These are phyloP conservation scores for Diospyros lotus DNA, from an alignment of 148 eudicot species.

Conservation along the genomic window DNA sequence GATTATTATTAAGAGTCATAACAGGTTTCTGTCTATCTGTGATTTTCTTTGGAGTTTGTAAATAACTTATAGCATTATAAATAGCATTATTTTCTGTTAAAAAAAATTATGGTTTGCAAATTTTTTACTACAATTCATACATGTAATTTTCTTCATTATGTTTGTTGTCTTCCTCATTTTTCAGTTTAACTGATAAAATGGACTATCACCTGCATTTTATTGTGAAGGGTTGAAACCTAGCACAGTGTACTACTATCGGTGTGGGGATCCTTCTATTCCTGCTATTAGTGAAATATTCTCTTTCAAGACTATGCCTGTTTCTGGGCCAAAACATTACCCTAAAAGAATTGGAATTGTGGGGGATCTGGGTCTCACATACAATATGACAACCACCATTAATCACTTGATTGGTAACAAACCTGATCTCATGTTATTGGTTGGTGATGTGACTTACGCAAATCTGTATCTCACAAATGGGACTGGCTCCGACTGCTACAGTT, in stretches of 20 bases:
- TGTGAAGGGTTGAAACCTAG: constrained; percentile 68
- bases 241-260: constrained; percentile 65
- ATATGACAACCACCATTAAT: constrained; percentile 64
- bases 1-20: background rate
- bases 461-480: constrained; percentile 90
- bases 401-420: constrained; percentile 71
- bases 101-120: background rate
- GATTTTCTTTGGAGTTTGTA: constrained; percentile 3
- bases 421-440: constrained; percentile 80
- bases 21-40: background rate
- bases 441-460: constrained; percentile 89
- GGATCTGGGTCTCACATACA: constrained; percentile 91
- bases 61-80: background rate
- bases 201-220: background rate
- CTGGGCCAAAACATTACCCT: constrained; percentile 63
- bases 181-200: constrained; percentile 2
- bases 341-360: constrained; percentile 72
- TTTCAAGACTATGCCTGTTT: constrained; percentile 88
- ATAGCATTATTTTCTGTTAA: too few relatives aligned
- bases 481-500: constrained; percentile 86
- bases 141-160: background rate
- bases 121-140: background rate
- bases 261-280: constrained; percentile 84
- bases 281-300: constrained; percentile 65
- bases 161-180: background rate